A percentile compares a stretch with the other conserved stretches of the same genome.
Conservation (phyloP, 2,329 filamentous ascomycete genomes). For the Diatrype stigma region DNA sequence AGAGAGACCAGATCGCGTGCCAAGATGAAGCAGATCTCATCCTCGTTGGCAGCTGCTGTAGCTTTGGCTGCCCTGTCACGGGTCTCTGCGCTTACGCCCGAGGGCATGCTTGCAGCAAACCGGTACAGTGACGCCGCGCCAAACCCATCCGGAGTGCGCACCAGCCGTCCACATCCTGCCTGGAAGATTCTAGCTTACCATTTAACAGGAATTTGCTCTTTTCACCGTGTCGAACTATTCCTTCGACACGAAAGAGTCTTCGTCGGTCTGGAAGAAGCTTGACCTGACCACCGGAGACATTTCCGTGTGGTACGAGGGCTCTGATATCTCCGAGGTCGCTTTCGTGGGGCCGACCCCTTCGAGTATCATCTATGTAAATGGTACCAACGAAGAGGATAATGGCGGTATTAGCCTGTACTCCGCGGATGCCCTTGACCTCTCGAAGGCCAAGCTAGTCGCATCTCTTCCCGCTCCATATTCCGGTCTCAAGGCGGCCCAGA, state of each 20-base stretch:
- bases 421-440: slow-evolving; percentile 27
- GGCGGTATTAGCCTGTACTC: slow-evolving; percentile 36
- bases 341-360: slow-evolving; percentile 50
- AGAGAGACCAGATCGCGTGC: not conserved
- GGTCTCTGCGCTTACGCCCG: slow-evolving; percentile 26
- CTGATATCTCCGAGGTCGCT: slow-evolving; percentile 52
- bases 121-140: slow-evolving; percentile 27
- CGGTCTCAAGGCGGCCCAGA: slow-evolving; percentile 32
- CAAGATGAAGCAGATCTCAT: slow-evolving; percentile 22
- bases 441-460: slow-evolving; percentile 27
- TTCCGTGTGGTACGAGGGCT: slow-evolving; percentile 46
- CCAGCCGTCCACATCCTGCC: not conserved
- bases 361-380: slow-evolving; percentile 46
- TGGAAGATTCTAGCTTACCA: slow-evolving; percentile 9
- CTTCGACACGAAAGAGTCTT: slow-evolving; percentile 49
- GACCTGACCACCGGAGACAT: slow-evolving; percentile 51
- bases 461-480: slow-evolving; percentile 34
- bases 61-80: slow-evolving; percentile 22
- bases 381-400: slow-evolving; percentile 39
- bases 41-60: slow-evolving; percentile 18
- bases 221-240: slow-evolving; percentile 54
- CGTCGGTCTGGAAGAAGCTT: slow-evolving; percentile 47
- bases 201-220: slow-evolving; percentile 36
- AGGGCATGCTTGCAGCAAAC: slow-evolving; percentile 29
- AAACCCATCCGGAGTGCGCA: slow-evolving; percentile 29